phyloP scores from a whole-genome alignment of 345 rosid species.

The thale cress (Arabidopsis thaliana) region TAIR10.1 NC_003076.8:16529001-16529500 shows the following conservation, averaged over 20 bases:
- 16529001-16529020: constrained; percentile 26
- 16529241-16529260: constrained; percentile 29
- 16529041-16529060: constrained; percentile 23
- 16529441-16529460: constrained; percentile 46
- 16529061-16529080: not conserved
- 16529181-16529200: constrained; percentile 18
- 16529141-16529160: not conserved
- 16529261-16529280: constrained; percentile 9
- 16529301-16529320: constrained; percentile 4
- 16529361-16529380: constrained; percentile 11
- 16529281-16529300: constrained; percentile 8
- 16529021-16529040: constrained; percentile 24
- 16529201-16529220: constrained; percentile 20
- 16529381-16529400: not conserved
- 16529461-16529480: constrained; percentile 24
- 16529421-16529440: constrained; percentile 27
- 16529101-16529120: constrained; percentile 13
- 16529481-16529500: constrained; percentile 59
- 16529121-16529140: constrained; percentile 3
- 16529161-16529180: constrained; percentile 6
- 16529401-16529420: constrained; percentile 17
- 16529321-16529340: not conserved
- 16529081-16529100: constrained; percentile 26
- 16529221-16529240: constrained; percentile 25
- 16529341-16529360: not conserved